Evolutionary conservation across 75 land plant genomes (phyloP), one percentile per base, ranked within the genome.

Genomic region (Selaginella moellendorffii): DNA sequence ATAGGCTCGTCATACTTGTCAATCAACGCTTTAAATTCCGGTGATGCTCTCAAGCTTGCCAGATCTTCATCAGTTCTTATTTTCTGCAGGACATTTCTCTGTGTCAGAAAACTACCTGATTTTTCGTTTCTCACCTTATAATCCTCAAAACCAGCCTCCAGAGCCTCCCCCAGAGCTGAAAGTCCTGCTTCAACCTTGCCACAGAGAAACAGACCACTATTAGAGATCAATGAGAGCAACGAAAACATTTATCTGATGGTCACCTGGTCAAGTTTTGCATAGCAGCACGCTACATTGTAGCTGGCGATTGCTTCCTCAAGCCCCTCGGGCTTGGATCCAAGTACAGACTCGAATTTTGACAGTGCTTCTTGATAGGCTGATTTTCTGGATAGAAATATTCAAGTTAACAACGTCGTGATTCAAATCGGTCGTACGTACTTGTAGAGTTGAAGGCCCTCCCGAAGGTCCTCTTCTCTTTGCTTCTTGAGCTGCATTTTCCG

Each of bases 281-380:
- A 93, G 71, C 98, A 93, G 65, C 96, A 93, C 0, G 98, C 98
- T 19, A 93, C 89, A 74, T 93, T 93, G 72, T 93, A 93, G 75
- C 83, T 78, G 20, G 98, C 90, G 2, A 88, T 82, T n/a, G 90
- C 69, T 59, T 78, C 81, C 74, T 93, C 98, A 10, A 69, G 51
- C 21, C 68, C 66, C 61, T 77, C 81, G 1, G 98, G 98, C 67
- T 77, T 93, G 73, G 82, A 78, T 53, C 98, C 98, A 52, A 93
- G 68, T 1, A 93, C 98, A 8, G 96, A 81, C 71, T 93, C 98
- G 71, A 93, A 93, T 28, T 73, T 89, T 63, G 69, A 84, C 65
- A 85, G 42, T 23, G 98, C 98, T 52, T 78, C 90, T 54, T 93
- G 84, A 72, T 80, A 85, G 68, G 85, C 82, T 26, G 68, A 81